Evolutionary conservation across 148 eudicot genomes (phyloP).

Genomic region (Mesembryanthemum crystallinum): DNA sequence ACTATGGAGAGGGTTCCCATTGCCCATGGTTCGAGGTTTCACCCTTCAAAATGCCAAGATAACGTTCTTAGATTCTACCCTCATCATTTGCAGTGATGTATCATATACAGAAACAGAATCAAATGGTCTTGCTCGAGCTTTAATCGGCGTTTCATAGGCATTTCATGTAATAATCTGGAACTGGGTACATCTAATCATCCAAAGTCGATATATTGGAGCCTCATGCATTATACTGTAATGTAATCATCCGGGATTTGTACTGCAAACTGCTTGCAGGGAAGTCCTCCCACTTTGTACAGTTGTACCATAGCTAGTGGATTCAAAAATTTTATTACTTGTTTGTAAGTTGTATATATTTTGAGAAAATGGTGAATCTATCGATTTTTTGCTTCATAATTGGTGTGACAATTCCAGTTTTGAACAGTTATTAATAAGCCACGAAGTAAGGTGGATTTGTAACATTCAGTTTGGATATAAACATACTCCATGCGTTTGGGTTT

Average conservation of each 20-base stretch:
- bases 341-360: constrained; percentile 12
- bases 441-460: no score
- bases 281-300: background rate
- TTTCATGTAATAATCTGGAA: background rate
- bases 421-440: no score
- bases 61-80: constrained; percentile 37
- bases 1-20: constrained; percentile 60
- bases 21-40: constrained; percentile 69
- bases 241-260: background rate
- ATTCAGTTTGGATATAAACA: no score
- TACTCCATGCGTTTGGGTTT: no score
- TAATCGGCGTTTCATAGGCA: constrained; percentile 9
- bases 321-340: background rate
- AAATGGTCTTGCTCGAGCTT: constrained; percentile 8
- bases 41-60: constrained; percentile 62
- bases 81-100: constrained; percentile 59
- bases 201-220: background rate
- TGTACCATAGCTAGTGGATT: background rate
- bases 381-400: background rate
- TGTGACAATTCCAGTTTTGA: no score
- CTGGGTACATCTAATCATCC: background rate
- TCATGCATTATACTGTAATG: background rate
- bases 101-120: constrained; percentile 25
- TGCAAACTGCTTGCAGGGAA: background rate
- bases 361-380: background rate